Base-by-base conservation (phyloP, 2,329 filamentous ascomycete genomes). In the Penicillium sp. region DNA sequence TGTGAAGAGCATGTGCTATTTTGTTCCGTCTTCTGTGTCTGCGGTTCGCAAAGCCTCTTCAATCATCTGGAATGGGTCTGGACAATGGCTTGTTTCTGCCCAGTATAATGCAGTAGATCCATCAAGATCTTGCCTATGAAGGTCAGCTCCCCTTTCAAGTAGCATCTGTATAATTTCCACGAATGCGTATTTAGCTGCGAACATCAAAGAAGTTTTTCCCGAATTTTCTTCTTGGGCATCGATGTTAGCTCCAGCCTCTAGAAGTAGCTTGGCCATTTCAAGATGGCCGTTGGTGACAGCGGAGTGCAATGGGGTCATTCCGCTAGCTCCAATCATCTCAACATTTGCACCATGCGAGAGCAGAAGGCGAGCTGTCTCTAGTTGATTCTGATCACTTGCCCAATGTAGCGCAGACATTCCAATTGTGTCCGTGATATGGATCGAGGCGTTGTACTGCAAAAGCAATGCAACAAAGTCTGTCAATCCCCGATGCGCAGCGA, bases 191-290 rank as follows among this genome's bases (percentile, higher is more conserved):
- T 2, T 39, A 5, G 37, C 44, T 1, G 56, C 51, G 1, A 49
- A n/a, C 17, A 58, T 44, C 8, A 63, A 23, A 2, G 60, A 17
- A 0, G 33, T 53, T 10, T 4, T 24, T 8, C 54, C 49, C 15
- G 3, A 6, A 30, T 12, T 12, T 5, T 34, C 30, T 10, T 55
- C 53, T 6, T 29, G 40, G 2, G 37, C 47, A 46, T 68, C 58
- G 4, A 65, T 33, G 20, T 63, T 41, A 1, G 60, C 63, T 0
- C 59, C 61, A 1, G 30, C 21, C 3, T 52, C 26, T 2, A 67
- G 13, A 13, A 69, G 59, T 12, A 67, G 26, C 2, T 54, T 7
- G 9, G 60, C 49, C 43, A 59, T 44, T 1, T 51, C 20, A 1
- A 53, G 3, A 3, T 52, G 20, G 6, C 30, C 41, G 4, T n/a